These are phyloP conservation scores for Candida nemodendra DNA, from an alignment of 805 yeast genomes.

Conservation along the genomic window DNA sequence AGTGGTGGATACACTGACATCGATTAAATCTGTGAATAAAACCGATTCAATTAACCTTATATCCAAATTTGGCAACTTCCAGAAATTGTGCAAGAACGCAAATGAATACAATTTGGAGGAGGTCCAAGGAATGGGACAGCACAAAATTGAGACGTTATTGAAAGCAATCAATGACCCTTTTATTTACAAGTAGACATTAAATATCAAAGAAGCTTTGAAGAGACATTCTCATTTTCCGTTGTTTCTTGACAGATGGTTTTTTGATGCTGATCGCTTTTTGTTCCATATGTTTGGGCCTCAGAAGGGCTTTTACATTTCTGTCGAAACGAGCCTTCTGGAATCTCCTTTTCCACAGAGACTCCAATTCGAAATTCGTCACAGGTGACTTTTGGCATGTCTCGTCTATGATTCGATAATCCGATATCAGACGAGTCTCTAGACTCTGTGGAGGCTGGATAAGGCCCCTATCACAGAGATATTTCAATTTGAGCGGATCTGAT, in stretches of 20 bases:
- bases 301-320: constrained; percentile 3
- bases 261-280: not conserved
- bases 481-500: constrained; percentile 17
- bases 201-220: constrained; percentile 22
- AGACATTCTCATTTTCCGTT: constrained; percentile 9
- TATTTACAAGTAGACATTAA: constrained; percentile 39
- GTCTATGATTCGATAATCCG: constrained; percentile 11
- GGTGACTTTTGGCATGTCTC: constrained; percentile 2
- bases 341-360: constrained; percentile 13
- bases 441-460: constrained; percentile 1
- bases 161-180: constrained; percentile 49
- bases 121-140: constrained; percentile 50
- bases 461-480: constrained; percentile 9
- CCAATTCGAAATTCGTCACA: constrained; percentile 1
- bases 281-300: constrained; percentile 1
- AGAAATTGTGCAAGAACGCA: constrained; percentile 37
- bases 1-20: constrained; percentile 45
- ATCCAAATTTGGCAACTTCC: constrained; percentile 47
- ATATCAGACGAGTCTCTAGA: constrained; percentile 1
- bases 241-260: constrained; percentile 5
- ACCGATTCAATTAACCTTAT: constrained; percentile 52
- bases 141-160: constrained; percentile 41
- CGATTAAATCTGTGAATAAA: constrained; percentile 48
- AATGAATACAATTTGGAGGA: constrained; percentile 29
- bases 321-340: not conserved